Base-by-base conservation (phyloP, 345 rosid genomes). In the Ceriops decandra region DNA sequence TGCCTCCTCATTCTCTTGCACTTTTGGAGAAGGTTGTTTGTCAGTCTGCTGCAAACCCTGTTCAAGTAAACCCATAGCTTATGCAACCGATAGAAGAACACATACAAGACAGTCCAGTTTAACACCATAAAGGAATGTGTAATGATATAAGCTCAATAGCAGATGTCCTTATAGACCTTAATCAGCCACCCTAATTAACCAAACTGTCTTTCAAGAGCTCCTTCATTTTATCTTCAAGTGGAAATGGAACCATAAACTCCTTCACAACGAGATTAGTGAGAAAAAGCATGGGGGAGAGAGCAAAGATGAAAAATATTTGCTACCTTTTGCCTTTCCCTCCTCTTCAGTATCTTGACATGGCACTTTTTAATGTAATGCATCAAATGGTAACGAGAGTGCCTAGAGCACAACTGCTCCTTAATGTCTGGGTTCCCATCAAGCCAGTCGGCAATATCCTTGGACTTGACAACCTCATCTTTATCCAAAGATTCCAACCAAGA, bases 321-420 rank as follows among this genome's bases (percentile, higher is more conserved):
- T 66, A 66, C 75, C 76, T 76, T 76, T 69, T 91, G 86, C 87
- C 82, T 91, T 74, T 87, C 98, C 82, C 84, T 88, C 68, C 97
- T 87, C 72, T 90, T 95, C 30, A 95, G 85, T 52, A 95, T 91
- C 93, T 95, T 95, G 72, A 91, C 71, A 77, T 95, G 99, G 69
- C 96, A 91, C 56, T 95, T 95, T 63, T 95, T 95, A 59, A 91
- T 90, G 73, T 95, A 95, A 68, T 95, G 99, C 81, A 92, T 91
- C 83, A 95, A 79, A 80, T 95, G 99, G 80, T 91, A 95, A 6
- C 89, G 80, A 27, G 98, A 87, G 85, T 95, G 97, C 69, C 86
- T 85, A 13, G 96, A 82, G 75, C 85, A 87, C 38, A 91, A 72
- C 26, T 87, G 86, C 27, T 85, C 93, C 72, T 83, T 88, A 52